phyloP scores from a whole-genome alignment of 768 basidiomycete species.

The Boletus eberwhitei region DNA sequence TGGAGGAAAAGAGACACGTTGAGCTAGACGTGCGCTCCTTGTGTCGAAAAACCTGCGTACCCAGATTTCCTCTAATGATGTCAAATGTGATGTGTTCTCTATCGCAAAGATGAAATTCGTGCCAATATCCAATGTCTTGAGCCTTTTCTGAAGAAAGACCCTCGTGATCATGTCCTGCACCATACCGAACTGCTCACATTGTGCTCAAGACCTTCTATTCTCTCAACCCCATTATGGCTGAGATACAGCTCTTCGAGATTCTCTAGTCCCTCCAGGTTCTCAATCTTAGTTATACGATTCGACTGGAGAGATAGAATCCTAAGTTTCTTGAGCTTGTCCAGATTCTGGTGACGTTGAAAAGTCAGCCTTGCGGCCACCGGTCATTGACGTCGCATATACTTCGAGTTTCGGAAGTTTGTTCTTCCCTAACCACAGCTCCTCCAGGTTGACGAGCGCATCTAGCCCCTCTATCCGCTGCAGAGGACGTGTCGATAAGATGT shows the following conservation, averaged over 20 bases:
- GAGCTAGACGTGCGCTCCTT: not conserved
- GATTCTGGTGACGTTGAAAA: constrained; percentile 45
- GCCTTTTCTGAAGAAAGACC: constrained; percentile 42
- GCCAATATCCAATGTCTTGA: constrained; percentile 85
- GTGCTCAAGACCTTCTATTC: constrained; percentile 78
- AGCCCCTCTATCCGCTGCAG: constrained; percentile 85
- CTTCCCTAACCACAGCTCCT: constrained; percentile 96
- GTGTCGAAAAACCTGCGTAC: constrained; percentile 39
- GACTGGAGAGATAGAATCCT: constrained; percentile 89
- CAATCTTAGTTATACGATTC: constrained; percentile 87
- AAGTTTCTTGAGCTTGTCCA: constrained; percentile 66
- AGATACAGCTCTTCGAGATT: constrained; percentile 88
- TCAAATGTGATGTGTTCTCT: constrained; percentile 80
- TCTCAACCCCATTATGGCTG: constrained; percentile 87
- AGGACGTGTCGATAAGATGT: not conserved
- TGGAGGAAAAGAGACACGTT: constrained; percentile 29
- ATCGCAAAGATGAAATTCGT: constrained; percentile 78
- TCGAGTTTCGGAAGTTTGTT: constrained; percentile 92
- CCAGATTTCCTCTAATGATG: constrained; percentile 89
- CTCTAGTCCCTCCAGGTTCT: constrained; percentile 69
- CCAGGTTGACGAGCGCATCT: constrained; percentile 73
- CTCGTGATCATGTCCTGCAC: not conserved
- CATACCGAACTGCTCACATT: constrained; percentile 53
- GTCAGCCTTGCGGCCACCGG: not conserved
- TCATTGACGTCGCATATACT: constrained; percentile 36